Evolutionary conservation across 31 red algal genomes (phyloP), one percentile per base, ranked within the genome.

Genomic region (Endocladia muricata): DNA sequence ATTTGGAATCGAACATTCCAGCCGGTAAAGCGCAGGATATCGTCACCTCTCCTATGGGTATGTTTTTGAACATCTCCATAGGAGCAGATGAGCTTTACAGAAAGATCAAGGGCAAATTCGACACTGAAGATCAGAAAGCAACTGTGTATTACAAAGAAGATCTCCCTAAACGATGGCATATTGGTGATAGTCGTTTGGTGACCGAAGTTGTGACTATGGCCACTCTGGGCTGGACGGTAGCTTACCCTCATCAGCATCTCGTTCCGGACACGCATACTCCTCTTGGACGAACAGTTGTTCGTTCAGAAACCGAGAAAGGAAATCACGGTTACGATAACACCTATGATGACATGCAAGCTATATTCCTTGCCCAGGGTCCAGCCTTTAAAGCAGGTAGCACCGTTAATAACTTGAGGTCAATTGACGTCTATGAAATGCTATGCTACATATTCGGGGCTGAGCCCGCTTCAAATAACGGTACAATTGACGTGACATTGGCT

Each of bases 311-410:
- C 8, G 1, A 19, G 28, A 57, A 49, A 8, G 91, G 91, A 23
- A 41, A 69, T 15, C 92, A 95, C 70, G 92, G 92, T 32, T 95
- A 55, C 57, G 92, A 90, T 70, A 85, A 91, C 49, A 73, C 38
- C 29, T 67, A 86, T 34, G 3, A 77, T 19, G 77, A 91, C 13
- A 95, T 95, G 92, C 86, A 78, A 48, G 92, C 81, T 4, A 82
- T 90, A 19, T 91, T 95, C 38, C 13, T 95, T 1, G 92, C 86
- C 17, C 55, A 59, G 3, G 91, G 91, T 3, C 85, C 91, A 7
- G 70, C 85, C 8, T 84, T 94, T 55, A 62, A 62, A 55, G 67
- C 37, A 23, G 77, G 74, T 33, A 39, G 23, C 1, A 70, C 63
- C 0, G 81, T 94, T 19, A 58, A 71, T 36, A 79, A 72, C 49